phyloP scores from a whole-genome alignment of 768 basidiomycete species.

The Lentinus tigrinus region DNA sequence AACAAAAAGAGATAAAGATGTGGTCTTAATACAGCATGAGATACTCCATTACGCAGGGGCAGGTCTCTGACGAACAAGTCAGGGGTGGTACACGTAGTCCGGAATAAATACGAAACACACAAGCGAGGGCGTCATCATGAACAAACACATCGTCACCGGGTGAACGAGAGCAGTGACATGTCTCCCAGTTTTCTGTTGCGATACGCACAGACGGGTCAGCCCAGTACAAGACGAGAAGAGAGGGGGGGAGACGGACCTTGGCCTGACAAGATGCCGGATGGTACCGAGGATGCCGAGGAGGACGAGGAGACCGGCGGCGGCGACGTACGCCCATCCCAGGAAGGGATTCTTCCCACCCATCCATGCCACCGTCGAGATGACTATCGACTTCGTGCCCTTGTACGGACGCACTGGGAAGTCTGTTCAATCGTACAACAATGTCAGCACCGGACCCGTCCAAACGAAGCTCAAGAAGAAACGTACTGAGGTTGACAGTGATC shows the following conservation, averaged over 20 bases:
- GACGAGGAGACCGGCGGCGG: slow-evolving; percentile 82
- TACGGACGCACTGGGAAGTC: slow-evolving; percentile 92
- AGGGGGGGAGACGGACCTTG: slow-evolving; percentile 54
- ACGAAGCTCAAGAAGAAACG: no score
- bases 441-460: slow-evolving; percentile 4
- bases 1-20: slow-evolving; percentile 3
- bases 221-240: neutral
- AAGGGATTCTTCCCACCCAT: slow-evolving; percentile 98
- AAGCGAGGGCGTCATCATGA: neutral
- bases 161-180: slow-evolving; percentile 87
- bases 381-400: slow-evolving; percentile 94
- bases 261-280: slow-evolving; percentile 89
- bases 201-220: slow-evolving; percentile 7
- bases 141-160: slow-evolving; percentile 44
- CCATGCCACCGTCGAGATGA: slow-evolving; percentile 97
- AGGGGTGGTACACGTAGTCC: slow-evolving; percentile 20
- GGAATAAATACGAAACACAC: slow-evolving; percentile 14
- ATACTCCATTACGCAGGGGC: slow-evolving; percentile 18
- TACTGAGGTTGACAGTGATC: slow-evolving; percentile 80
- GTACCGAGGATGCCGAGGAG: slow-evolving; percentile 85
- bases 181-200: slow-evolving; percentile 76
- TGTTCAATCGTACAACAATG: slow-evolving; percentile 30
- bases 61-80: slow-evolving; percentile 13
- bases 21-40: slow-evolving; percentile 21
- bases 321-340: slow-evolving; percentile 98